Evolutionary conservation across 345 rosid genomes (phyloP).

Genomic region (Eucalyptus victrix): DNA sequence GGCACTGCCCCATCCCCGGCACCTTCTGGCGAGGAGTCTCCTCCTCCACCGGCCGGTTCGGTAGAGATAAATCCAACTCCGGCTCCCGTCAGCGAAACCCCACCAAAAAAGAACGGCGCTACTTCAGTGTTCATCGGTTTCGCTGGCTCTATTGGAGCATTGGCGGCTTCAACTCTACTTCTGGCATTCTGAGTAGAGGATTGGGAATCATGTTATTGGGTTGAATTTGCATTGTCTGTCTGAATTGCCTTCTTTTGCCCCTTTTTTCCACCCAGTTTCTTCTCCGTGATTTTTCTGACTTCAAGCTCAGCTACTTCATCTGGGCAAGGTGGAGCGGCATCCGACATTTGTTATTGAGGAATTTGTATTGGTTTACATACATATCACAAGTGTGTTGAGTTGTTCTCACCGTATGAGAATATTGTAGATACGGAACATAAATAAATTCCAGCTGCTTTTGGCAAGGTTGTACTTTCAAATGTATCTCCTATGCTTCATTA

Average conservation of each 20-base stretch:
- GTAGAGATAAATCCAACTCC: constrained; percentile 37
- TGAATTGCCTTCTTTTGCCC: not conserved
- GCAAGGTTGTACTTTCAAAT: not conserved
- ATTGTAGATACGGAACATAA: not conserved
- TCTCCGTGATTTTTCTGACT: constrained; percentile 5
- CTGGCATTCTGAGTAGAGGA: constrained; percentile 5
- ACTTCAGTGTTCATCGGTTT: constrained; percentile 11
- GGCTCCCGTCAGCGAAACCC: constrained; percentile 14
- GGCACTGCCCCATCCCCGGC: constrained; percentile 25
- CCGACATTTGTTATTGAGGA: not conserved
- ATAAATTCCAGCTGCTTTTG: not conserved
- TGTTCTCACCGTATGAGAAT: not conserved
- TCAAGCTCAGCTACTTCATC: not conserved
- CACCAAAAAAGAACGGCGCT: constrained; percentile 17
- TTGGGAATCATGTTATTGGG: not conserved
- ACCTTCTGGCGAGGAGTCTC: constrained; percentile 30
- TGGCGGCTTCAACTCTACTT: constrained; percentile 39
- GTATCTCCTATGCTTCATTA: not conserved
- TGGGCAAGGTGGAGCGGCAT: not conserved
- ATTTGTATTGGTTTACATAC: not conserved
- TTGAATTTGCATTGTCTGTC: not conserved
- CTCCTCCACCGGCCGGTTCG: constrained; percentile 37
- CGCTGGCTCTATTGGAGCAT: constrained; percentile 21
- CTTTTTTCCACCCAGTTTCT: not conserved
- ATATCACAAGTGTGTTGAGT: not conserved